phyloP scores from a whole-genome alignment of 371 early-diverging fungal species.

The Smittium culicis region DNA sequence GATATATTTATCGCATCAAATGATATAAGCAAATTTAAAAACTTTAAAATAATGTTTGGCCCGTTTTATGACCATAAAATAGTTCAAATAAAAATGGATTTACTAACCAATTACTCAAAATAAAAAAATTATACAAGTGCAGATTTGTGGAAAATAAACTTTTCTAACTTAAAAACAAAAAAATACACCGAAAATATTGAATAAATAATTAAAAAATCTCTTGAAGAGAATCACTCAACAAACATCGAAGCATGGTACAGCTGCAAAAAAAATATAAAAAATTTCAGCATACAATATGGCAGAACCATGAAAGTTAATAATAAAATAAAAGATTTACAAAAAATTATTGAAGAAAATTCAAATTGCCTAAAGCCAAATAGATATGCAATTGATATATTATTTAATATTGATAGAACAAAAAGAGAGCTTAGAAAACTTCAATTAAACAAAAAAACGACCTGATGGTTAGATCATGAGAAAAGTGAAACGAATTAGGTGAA shows the following conservation, averaged over 20 bases:
- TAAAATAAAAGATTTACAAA: background rate
- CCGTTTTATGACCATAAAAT: too few relatives aligned
- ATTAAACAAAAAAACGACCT: background rate
- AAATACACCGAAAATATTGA: too few relatives aligned
- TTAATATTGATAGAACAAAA: too few relatives aligned
- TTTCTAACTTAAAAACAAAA: too few relatives aligned
- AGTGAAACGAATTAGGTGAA: slow-evolving; percentile 1
- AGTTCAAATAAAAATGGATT: too few relatives aligned
- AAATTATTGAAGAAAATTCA: background rate
- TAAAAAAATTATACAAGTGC: too few relatives aligned
- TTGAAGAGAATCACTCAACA: background rate
- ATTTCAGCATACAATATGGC: background rate
- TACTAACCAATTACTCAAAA: too few relatives aligned
- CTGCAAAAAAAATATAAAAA: slow-evolving; percentile 2
- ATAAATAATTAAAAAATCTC: too few relatives aligned
- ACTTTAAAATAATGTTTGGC: too few relatives aligned
- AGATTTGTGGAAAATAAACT: too few relatives aligned
- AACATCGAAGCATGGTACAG: background rate
- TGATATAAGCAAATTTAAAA: too few relatives aligned
- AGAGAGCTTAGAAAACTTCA: background rate
- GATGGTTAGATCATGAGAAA: background rate
- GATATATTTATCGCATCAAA: too few relatives aligned
- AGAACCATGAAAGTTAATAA: background rate
- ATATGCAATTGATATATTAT: background rate
- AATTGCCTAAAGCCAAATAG: background rate